These are phyloP conservation scores for Prunella vulgaris DNA, from an alignment of 257 asterid genomes.

Conservation along the genomic window DNA sequence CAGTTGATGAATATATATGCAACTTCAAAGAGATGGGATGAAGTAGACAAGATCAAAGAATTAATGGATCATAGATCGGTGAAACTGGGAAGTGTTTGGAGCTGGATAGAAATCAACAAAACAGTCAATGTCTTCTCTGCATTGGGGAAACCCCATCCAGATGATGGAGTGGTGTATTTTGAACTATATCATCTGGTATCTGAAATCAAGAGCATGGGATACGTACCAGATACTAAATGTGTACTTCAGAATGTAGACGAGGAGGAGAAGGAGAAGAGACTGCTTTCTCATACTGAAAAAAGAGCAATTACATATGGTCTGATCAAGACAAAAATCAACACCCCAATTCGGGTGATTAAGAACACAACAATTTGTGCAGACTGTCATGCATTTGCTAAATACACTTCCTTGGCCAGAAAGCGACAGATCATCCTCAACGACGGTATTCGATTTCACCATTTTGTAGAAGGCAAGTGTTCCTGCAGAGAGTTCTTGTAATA, in stretches of 20 bases:
- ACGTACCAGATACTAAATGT: constrained; percentile 44
- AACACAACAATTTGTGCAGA: constrained; percentile 56
- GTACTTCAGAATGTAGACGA: constrained; percentile 38
- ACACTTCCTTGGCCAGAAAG: constrained; percentile 44
- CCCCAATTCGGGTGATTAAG: constrained; percentile 48
- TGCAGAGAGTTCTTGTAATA: constrained; percentile 51
- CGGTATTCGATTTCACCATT: constrained; percentile 53
- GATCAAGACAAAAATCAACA: constrained; percentile 29
- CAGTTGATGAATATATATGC: constrained; percentile 53
- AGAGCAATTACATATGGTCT: constrained; percentile 55
- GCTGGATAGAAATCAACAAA: constrained; percentile 47
- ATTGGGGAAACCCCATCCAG: constrained; percentile 42
- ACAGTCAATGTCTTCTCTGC: constrained; percentile 41
- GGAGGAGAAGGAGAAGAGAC: constrained; percentile 48
- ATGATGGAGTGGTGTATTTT: constrained; percentile 50
- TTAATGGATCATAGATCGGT: constrained; percentile 37
- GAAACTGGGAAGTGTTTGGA: constrained; percentile 46
- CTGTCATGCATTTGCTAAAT: constrained; percentile 51
- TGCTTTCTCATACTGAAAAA: constrained; percentile 58
- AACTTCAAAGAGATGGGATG: constrained; percentile 41
- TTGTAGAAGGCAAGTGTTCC: constrained; percentile 52
- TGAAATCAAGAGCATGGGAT: constrained; percentile 49
- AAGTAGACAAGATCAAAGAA: constrained; percentile 33
- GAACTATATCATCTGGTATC: constrained; percentile 50
- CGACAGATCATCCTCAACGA: constrained; percentile 53